Percentiles rank a stretch among this genome's conserved stretches.
These are phyloP conservation scores for Gossypium lobatum DNA, from an alignment of 441 rosid genomes.

Conservation along the genomic window DNA sequence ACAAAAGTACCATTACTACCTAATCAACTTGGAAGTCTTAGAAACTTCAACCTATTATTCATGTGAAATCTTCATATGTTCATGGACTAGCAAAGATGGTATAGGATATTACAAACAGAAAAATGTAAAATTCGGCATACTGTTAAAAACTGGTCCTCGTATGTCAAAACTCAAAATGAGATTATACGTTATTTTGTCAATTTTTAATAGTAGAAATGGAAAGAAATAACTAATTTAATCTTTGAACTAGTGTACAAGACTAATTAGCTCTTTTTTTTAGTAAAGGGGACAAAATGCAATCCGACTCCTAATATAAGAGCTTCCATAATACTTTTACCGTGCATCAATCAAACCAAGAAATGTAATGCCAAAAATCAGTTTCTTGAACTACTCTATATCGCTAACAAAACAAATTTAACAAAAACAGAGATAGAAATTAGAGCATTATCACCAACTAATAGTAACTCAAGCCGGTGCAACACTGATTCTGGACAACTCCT, in stretches of 20 bases:
- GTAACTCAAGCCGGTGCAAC: constrained; percentile 25
- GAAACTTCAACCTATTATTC: background rate
- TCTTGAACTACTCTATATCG: background rate
- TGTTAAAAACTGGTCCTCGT: too few species aligned
- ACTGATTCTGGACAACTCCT: constrained; percentile 36
- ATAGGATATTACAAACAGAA: background rate
- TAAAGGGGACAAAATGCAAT: too few species aligned
- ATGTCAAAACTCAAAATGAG: too few species aligned
- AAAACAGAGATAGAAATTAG: background rate
- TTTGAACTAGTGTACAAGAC: too few species aligned
- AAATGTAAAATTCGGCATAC: background rate
- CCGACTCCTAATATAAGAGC: too few species aligned
- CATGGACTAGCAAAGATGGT: background rate
- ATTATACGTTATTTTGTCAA: too few species aligned
- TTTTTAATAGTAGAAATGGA: too few species aligned
- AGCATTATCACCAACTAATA: background rate
- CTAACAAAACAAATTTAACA: background rate
- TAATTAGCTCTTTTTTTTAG: too few species aligned
- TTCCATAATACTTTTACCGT: background rate
- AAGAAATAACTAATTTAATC: too few species aligned
- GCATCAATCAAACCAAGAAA: background rate
- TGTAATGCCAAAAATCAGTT: background rate
- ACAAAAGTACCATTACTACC: background rate
- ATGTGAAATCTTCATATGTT: background rate
- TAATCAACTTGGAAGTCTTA: background rate